Evolutionary conservation across 1,284 basidiomycete species (phyloP).

Genomic region (Apiotrichum mycotoxinovorans): DNA sequence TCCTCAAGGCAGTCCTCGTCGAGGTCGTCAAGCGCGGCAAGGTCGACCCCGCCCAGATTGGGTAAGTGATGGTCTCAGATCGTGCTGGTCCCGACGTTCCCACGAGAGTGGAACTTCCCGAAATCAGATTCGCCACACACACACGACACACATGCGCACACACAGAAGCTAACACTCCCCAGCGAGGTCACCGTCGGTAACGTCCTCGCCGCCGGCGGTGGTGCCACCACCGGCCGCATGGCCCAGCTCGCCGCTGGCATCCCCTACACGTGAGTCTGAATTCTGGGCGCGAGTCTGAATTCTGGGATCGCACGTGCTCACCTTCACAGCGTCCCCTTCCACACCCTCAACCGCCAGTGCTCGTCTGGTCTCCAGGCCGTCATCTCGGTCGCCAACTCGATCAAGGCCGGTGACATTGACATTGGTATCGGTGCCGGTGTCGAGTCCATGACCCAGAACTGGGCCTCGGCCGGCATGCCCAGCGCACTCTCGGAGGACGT

Average conservation of each 20-base stretch:
- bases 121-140: too few species aligned
- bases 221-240: conserved; percentile 88
- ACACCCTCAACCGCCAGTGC: conserved; percentile 93
- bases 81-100: not conserved
- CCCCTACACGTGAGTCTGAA: conserved; percentile 62
- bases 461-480: conserved; percentile 66
- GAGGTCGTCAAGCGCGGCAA: conserved; percentile 57
- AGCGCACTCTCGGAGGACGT: conserved; percentile 76
- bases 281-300: too few species aligned
- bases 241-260: conserved; percentile 89
- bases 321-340: conserved; percentile 58
- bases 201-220: conserved; percentile 87
- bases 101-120: not conserved
- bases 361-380: conserved; percentile 87
- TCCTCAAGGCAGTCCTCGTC: conserved; percentile 76
- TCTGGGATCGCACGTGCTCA: not conserved
- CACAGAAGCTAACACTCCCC: conserved; percentile 50
- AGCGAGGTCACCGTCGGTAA: conserved; percentile 91
- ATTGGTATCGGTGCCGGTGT: conserved; percentile 94
- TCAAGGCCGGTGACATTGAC: conserved; percentile 77
- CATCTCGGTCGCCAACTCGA: conserved; percentile 85
- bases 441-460: conserved; percentile 90
- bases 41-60: conserved; percentile 45
- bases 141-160: conserved; percentile 39
- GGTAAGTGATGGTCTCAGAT: conserved; percentile 27